A percentile compares a stretch with the other conserved stretches of the same genome.
Conservation (phyloP, 805 yeast genomes). For the Saturnispora sanitii region DNA sequence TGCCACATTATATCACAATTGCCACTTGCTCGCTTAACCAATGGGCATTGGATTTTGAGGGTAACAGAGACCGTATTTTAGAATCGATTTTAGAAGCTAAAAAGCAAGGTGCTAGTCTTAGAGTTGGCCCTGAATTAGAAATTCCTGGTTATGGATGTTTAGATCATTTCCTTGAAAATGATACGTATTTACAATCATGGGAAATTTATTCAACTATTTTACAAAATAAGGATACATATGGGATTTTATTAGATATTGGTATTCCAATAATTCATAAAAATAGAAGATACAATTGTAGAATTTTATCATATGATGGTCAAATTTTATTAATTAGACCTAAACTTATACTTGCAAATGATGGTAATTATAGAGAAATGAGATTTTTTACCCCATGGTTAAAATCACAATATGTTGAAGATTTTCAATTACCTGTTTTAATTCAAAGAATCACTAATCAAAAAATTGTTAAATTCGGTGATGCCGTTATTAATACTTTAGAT, state of each 20-base stretch:
- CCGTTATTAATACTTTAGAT: constrained; percentile 72
- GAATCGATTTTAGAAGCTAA: constrained; percentile 76
- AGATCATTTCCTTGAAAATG: constrained; percentile 90
- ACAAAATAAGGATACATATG: constrained; percentile 55
- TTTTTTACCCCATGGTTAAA: constrained; percentile 92
- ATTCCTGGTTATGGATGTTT: constrained; percentile 90
- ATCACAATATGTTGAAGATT: constrained; percentile 64
- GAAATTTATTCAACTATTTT: constrained; percentile 81
- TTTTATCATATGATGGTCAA: constrained; percentile 68
- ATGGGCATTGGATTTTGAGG: constrained; percentile 98
- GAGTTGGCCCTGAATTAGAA: constrained; percentile 97
- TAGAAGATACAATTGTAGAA: constrained; percentile 84
- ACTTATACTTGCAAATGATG: constrained; percentile 90
- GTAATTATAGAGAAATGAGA: constrained; percentile 96
- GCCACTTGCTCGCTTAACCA: constrained; percentile 95
- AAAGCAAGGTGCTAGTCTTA: constrained; percentile 56
- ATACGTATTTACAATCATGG: constrained; percentile 85
- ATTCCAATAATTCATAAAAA: constrained; percentile 87
- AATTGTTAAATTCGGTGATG: constrained; percentile 71
- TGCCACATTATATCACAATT: constrained; percentile 83
- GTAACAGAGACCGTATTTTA: constrained; percentile 84
- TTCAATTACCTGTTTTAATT: constrained; percentile 60
- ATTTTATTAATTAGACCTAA: constrained; percentile 87
- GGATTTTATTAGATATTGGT: constrained; percentile 81
- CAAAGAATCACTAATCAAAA: constrained; percentile 56